Evolutionary conservation across 805 yeast genomes (phyloP).

Genomic region (Sugiyamaella chiloensis): DNA sequence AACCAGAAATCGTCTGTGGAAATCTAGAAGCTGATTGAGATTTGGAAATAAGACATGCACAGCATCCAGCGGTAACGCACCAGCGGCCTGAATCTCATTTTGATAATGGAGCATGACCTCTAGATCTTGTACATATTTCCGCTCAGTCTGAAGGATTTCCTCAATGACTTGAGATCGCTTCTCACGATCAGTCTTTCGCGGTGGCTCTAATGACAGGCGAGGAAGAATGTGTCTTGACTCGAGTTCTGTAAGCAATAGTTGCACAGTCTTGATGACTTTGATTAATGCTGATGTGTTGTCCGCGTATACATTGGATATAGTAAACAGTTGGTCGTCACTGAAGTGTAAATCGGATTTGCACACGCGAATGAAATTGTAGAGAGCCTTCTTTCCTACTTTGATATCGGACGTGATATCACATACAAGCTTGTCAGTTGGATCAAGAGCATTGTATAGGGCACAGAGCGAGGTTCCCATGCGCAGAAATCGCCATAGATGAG

Average conservation of each 20-base stretch:
- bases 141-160: constrained; percentile 85
- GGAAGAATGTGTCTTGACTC: constrained; percentile 22
- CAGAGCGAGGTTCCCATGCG: constrained; percentile 94
- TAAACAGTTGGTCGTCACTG: constrained; percentile 79
- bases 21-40: constrained; percentile 76
- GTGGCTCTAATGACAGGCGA: constrained; percentile 5
- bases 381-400: constrained; percentile 80
- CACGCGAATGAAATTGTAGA: constrained; percentile 84
- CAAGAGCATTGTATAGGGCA: constrained; percentile 70
- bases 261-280: constrained; percentile 70
- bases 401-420: constrained; percentile 75
- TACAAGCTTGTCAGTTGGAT: constrained; percentile 45
- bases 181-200: constrained; percentile 1
- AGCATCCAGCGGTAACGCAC: constrained; percentile 71
- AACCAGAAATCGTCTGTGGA: constrained; percentile 82
- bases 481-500: constrained; percentile 81
- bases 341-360: constrained; percentile 73
- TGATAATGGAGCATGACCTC: constrained; percentile 70
- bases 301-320: constrained; percentile 84
- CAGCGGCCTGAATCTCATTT: constrained; percentile 61
- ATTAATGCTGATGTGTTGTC: constrained; percentile 76
- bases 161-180: constrained; percentile 72
- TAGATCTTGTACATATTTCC: constrained; percentile 88
- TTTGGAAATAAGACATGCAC: constrained; percentile 83
- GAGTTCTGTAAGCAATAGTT: constrained; percentile 53